These are phyloP conservation scores for Stachybotrys chartarum DNA, from an alignment of 2,329 filamentous ascomycete species.

Conservation along the genomic window DNA sequence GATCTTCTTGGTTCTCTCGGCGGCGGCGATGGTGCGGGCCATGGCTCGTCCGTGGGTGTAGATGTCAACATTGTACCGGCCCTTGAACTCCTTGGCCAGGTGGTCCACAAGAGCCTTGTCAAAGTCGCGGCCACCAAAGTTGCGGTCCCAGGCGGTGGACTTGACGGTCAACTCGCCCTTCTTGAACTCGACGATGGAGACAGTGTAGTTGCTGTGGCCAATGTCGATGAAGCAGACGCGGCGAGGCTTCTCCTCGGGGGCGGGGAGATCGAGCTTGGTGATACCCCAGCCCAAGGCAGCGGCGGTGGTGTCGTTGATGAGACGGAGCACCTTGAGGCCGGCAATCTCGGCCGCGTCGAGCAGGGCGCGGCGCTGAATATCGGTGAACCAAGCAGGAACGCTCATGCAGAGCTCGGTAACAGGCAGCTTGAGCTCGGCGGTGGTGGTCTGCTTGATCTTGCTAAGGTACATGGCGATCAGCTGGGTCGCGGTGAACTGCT, in stretches of 20 bases:
- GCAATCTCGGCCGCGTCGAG: constrained; percentile 91
- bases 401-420: constrained; percentile 92
- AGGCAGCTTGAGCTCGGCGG: constrained; percentile 79
- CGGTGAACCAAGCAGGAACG: constrained; percentile 95
- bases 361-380: constrained; percentile 80
- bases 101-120: constrained; percentile 93
- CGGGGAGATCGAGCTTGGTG: constrained; percentile 90
- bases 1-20: constrained; percentile 98
- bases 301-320: constrained; percentile 98
- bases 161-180: constrained; percentile 96
- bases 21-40: constrained; percentile 77
- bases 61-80: constrained; percentile 97
- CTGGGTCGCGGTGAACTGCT: constrained; percentile 91
- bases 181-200: constrained; percentile 89
- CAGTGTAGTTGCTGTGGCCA: constrained; percentile 93
- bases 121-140: constrained; percentile 96
- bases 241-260: constrained; percentile 82
- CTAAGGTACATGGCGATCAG: constrained; percentile 91
- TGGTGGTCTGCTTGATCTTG: constrained; percentile 86
- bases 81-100: constrained; percentile 91
- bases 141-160: constrained; percentile 84
- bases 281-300: constrained; percentile 95
- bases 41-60: constrained; percentile 82
- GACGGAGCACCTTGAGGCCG: constrained; percentile 81
- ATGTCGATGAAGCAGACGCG: constrained; percentile 91